These are phyloP conservation scores for Pestalotiopsis sp. DNA, from an alignment of 2,329 filamentous ascomycete species.

Conservation along the genomic window DNA sequence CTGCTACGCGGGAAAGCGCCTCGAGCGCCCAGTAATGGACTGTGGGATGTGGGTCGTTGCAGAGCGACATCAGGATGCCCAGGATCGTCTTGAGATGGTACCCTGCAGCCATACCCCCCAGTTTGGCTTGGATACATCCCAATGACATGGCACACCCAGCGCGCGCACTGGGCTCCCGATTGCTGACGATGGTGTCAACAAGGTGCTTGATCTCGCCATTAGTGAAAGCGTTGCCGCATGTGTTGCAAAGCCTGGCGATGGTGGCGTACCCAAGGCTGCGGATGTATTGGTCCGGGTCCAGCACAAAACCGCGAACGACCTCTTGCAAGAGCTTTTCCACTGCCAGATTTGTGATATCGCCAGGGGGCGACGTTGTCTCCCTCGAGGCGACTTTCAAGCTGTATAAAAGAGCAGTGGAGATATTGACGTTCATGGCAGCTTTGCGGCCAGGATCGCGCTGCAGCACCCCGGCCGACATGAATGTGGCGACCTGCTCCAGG, in stretches of 20 bases:
- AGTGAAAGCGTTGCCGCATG: slow-evolving; percentile 86
- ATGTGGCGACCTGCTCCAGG: slow-evolving; percentile 89
- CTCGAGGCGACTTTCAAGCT: slow-evolving; percentile 83
- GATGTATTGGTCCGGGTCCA: slow-evolving; percentile 83
- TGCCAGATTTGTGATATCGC: slow-evolving; percentile 72
- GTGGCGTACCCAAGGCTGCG: slow-evolving; percentile 84
- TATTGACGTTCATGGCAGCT: slow-evolving; percentile 88
- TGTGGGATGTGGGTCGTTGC: slow-evolving; percentile 90
- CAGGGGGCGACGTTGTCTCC: slow-evolving; percentile 73
- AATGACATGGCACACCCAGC: slow-evolving; percentile 94
- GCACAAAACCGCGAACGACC: slow-evolving; percentile 70
- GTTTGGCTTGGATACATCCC: slow-evolving; percentile 90
- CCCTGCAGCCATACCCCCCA: slow-evolving; percentile 96
- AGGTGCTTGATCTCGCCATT: slow-evolving; percentile 88
- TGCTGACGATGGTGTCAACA: slow-evolving; percentile 91
- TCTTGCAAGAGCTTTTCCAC: slow-evolving; percentile 87
- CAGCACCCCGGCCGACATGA: slow-evolving; percentile 77
- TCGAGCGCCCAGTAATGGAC: slow-evolving; percentile 98
- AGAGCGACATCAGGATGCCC: slow-evolving; percentile 96
- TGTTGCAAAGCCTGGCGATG: slow-evolving; percentile 80
- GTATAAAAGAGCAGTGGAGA: slow-evolving; percentile 78
- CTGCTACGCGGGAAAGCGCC: slow-evolving; percentile 81
- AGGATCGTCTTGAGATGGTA: slow-evolving; percentile 96
- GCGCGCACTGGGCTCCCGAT: slow-evolving; percentile 89
- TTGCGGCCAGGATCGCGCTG: slow-evolving; percentile 87